Conservation (phyloP, 2,329 filamentous ascomycete genomes). For the Rhexocercosporidium sp. region DNA sequence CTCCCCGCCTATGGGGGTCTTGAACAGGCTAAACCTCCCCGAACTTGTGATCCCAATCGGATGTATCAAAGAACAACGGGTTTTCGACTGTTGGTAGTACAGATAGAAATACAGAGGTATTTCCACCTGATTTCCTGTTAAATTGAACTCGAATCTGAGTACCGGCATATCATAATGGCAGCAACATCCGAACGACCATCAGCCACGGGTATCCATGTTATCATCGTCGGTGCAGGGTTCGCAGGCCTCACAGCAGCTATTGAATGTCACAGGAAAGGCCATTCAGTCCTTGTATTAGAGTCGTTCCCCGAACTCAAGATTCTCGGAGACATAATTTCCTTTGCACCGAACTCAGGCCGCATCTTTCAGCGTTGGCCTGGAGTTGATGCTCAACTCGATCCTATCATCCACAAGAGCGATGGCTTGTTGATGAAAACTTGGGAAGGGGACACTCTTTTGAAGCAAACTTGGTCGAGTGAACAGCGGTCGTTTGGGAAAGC, state of each 20-base stretch:
- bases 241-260: constrained; percentile 65
- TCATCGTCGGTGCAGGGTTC: constrained; percentile 62
- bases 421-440: constrained; percentile 51
- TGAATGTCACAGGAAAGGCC: constrained; percentile 64
- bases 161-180: constrained; percentile 18
- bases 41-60: background rate
- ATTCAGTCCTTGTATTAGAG: constrained; percentile 56
- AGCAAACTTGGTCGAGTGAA: constrained; percentile 49
- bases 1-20: constrained; percentile 4
- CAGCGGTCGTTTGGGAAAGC: constrained; percentile 50
- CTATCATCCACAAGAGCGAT: constrained; percentile 51
- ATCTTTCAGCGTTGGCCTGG: constrained; percentile 62
- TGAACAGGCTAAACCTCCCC: background rate
- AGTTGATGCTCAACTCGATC: constrained; percentile 53
- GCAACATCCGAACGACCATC: constrained; percentile 48
- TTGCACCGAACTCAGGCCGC: constrained; percentile 60
- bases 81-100: no score
- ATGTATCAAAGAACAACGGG: background rate
- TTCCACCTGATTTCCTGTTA: background rate
- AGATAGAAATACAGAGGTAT: background rate
- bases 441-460: constrained; percentile 56
- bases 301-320: constrained; percentile 51
- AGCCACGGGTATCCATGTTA: constrained; percentile 52
- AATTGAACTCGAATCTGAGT: background rate
- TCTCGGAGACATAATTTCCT: constrained; percentile 57